Evolutionary conservation across 805 yeast species (phyloP), one percentile per base, ranked within the genome.

Genomic region (Wickerhamiella azymoides): DNA sequence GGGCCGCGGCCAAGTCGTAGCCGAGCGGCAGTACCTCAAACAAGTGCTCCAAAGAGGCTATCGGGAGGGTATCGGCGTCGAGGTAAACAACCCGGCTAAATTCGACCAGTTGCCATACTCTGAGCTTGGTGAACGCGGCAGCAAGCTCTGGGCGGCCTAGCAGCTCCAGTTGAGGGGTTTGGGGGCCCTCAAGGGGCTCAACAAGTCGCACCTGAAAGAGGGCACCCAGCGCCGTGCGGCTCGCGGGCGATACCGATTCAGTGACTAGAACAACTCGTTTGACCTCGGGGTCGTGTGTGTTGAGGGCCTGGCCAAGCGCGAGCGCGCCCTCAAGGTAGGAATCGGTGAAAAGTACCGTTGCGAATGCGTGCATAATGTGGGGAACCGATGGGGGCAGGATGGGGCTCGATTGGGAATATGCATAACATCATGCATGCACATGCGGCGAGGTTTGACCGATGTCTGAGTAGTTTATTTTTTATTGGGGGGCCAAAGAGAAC

Each of bases 51-150:
- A 67, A 47, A 27, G 56, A 48, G 35, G 47, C 51, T 16, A 68
- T 39, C 1, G 77, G 77, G 39, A 75, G 61, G 10, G 75, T 70
- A 54, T 75, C 80, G 11, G 76, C 69, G 55, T 75, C 80, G 38
- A 75, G 58, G 51, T 70, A 75, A 30, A 76, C 67, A 3, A 75
- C 58, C 39, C 61, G 64, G 14, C 64, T 45, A 53, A 50, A 65
- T 45, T 64, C 65, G 25, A 61, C 57, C 47, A 69, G 67, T 24
- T 60, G 56, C 83, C 84, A 80, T 27, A 74, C 61, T 41, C 69
- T 65, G 27, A 80, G 59, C 56, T 80, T 80, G 26, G 81, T 71
- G 51, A 71, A 65, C n/a, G 54, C 51, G n/a, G 45, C 39, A 47
- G 60, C 62, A 35, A 75, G 65, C 45, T 74, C 79, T 2, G 76